These are phyloP conservation scores for Elsinoe australis DNA, from an alignment of 2,329 filamentous ascomycete species.

Conservation along the genomic window DNA sequence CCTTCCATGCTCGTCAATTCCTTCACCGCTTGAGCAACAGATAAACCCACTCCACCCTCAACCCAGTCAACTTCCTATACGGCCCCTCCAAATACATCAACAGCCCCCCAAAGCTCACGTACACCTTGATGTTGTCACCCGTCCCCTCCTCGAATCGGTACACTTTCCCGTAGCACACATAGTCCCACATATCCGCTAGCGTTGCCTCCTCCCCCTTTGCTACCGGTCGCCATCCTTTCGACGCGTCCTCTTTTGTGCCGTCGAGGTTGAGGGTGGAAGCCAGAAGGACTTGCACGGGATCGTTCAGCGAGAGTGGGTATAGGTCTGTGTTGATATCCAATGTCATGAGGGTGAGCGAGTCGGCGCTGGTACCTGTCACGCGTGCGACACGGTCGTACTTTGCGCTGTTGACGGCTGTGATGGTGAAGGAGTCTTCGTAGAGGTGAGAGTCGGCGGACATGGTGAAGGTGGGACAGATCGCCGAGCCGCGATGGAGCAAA, in stretches of 20 bases:
- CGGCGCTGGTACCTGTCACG: slow-evolving; percentile 66
- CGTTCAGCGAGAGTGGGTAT: slow-evolving; percentile 67
- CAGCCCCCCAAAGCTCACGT: slow-evolving; percentile 80
- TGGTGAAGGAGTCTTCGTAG: slow-evolving; percentile 84
- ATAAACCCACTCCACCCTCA: slow-evolving; percentile 91
- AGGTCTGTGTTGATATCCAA: slow-evolving; percentile 94
- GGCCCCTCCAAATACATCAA: slow-evolving; percentile 87
- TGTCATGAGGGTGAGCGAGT: slow-evolving; percentile 66
- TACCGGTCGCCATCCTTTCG: slow-evolving; percentile 61
- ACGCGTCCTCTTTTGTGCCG: slow-evolving; percentile 54
- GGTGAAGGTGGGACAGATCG: slow-evolving; percentile 29
- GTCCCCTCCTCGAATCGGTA: slow-evolving; percentile 82
- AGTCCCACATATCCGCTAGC: slow-evolving; percentile 73
- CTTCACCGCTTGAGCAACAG: slow-evolving; percentile 80
- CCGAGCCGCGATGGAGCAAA: neutral
- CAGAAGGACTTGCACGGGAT: slow-evolving; percentile 71
- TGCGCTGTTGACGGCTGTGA: slow-evolving; percentile 68
- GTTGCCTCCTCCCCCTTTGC: slow-evolving; percentile 44
- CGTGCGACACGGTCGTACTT: slow-evolving; percentile 96
- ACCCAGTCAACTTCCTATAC: slow-evolving; percentile 85
- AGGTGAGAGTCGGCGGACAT: slow-evolving; percentile 85
- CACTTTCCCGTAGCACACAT: slow-evolving; percentile 81
- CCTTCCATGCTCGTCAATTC: no score
- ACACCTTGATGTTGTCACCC: slow-evolving; percentile 51
- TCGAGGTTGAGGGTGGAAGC: slow-evolving; percentile 82